Conservation (phyloP, 169 alveolate genomes). For the Eimeria falciformis region DNA sequence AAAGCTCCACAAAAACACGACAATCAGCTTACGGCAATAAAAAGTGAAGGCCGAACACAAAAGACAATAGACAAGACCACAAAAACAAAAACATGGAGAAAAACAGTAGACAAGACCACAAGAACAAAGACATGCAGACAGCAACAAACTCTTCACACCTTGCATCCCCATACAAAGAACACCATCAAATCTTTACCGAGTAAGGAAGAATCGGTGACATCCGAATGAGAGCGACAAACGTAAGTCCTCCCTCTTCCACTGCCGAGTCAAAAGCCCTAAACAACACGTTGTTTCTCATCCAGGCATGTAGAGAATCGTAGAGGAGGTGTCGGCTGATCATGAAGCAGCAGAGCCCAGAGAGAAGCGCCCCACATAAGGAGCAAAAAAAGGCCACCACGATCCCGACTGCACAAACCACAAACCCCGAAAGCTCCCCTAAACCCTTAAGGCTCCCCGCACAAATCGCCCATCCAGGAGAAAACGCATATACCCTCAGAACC, state of each 20-base stretch:
- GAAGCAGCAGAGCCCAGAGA: conserved; percentile 27
- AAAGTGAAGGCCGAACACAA: too few relatives aligned
- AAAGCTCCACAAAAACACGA: too few relatives aligned
- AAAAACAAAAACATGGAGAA: too few relatives aligned
- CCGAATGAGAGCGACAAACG: conserved; percentile 69
- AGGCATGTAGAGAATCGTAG: neutral
- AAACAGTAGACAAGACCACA: neutral
- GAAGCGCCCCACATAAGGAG: neutral
- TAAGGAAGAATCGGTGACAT: conserved; percentile 69
- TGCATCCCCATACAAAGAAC: too few relatives aligned
- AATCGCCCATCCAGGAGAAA: too few relatives aligned
- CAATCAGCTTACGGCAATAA: too few relatives aligned
- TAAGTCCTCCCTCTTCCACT: conserved; percentile 69
- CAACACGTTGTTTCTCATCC: neutral
- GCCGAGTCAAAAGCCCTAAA: conserved; percentile 60
- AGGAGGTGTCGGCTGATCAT: conserved; percentile 12
- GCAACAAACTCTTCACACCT: neutral
- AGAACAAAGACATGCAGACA: neutral
- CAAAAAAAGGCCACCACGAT: conserved; percentile 27
- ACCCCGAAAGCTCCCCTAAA: neutral
- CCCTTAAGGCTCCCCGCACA: neutral
- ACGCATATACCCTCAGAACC: too few relatives aligned
- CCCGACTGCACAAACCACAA: conserved; percentile 29
- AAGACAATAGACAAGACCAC: too few relatives aligned
- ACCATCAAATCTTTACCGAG: neutral